Conservation (phyloP, 163 green algal species). For the Scenedesmus sp. region DNA sequence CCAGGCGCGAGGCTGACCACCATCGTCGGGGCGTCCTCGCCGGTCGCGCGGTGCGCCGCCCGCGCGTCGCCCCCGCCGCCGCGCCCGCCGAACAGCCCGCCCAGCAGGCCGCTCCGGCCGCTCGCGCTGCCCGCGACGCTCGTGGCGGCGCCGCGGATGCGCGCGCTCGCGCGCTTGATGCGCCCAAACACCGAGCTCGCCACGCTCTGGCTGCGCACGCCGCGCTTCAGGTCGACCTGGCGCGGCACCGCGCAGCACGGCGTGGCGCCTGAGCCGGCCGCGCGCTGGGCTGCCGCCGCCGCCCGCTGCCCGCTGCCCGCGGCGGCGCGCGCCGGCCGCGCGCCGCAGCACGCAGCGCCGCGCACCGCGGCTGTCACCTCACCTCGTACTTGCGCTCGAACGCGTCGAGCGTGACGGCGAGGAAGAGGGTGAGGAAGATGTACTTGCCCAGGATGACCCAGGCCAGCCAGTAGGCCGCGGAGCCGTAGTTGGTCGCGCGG, state of each 20-base stretch:
- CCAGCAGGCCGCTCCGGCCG: conserved; percentile 8
- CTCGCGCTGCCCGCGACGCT: conserved; percentile 8
- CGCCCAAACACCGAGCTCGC: conserved; percentile 33
- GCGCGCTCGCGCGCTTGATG: conserved; percentile 14
- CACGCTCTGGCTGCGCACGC: conserved; percentile 29
- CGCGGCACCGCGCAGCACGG: too few relatives aligned
- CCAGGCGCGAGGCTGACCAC: too few relatives aligned
- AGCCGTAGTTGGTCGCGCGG: conserved; percentile 63
- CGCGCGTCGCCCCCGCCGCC: too few relatives aligned
- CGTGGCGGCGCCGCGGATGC: neutral
- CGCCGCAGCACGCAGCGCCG: too few relatives aligned
- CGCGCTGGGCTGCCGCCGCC: too few relatives aligned
- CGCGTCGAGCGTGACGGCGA: conserved; percentile 80
- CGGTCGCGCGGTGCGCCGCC: too few relatives aligned
- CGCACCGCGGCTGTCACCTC: too few relatives aligned
- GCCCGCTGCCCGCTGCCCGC: too few relatives aligned
- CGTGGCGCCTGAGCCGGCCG: too few relatives aligned
- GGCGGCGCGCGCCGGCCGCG: too few relatives aligned
- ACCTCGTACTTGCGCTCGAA: conserved; percentile 82
- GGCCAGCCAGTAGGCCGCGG: conserved; percentile 70
- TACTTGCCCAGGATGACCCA: conserved; percentile 78
- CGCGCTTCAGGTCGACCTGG: conserved; percentile 35
- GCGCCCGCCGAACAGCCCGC: neutral
- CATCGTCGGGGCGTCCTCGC: too few relatives aligned
- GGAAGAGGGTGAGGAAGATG: conserved; percentile 78